These are phyloP conservation scores for Pulveroboletus ravenelii DNA, from an alignment of 768 basidiomycete genomes.

Conservation along the genomic window DNA sequence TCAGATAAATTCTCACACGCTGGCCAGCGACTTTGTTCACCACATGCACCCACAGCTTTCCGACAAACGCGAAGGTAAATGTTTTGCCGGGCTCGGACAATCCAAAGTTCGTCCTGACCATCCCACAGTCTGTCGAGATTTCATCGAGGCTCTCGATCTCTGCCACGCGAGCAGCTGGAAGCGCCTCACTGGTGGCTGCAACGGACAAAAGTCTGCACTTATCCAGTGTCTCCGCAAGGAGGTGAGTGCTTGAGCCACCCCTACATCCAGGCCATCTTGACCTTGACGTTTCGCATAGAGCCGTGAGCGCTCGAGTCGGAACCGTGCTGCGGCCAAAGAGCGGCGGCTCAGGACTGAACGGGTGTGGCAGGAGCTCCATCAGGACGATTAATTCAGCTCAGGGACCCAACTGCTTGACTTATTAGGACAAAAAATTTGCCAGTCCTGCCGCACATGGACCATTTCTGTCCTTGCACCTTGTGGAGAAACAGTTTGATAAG, in stretches of 20 bases:
- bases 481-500: background rate
- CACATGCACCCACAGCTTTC: slow-evolving; percentile 70
- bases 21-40: background rate
- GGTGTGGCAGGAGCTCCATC: slow-evolving; percentile 58
- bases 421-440: background rate
- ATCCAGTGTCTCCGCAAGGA: slow-evolving; percentile 69
- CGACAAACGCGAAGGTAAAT: slow-evolving; percentile 57
- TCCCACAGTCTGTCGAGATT: slow-evolving; percentile 61
- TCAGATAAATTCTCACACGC: background rate
- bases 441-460: background rate
- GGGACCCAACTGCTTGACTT: background rate
- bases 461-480: background rate
- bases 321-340: slow-evolving; percentile 58
- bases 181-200: slow-evolving; percentile 66
- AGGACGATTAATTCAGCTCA: slow-evolving; percentile 31
- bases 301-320: slow-evolving; percentile 50
- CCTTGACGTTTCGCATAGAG: slow-evolving; percentile 39
- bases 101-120: slow-evolving; percentile 4
- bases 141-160: slow-evolving; percentile 69
- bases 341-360: slow-evolving; percentile 52
- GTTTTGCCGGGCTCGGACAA: background rate
- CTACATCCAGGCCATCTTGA: background rate
- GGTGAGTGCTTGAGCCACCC: slow-evolving; percentile 37
- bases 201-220: slow-evolving; percentile 59
- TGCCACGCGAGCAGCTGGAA: slow-evolving; percentile 65